Evolutionary conservation across 345 rosid genomes (phyloP), one percentile per base, ranked within the genome.

Genomic region (Linum lewisii): DNA sequence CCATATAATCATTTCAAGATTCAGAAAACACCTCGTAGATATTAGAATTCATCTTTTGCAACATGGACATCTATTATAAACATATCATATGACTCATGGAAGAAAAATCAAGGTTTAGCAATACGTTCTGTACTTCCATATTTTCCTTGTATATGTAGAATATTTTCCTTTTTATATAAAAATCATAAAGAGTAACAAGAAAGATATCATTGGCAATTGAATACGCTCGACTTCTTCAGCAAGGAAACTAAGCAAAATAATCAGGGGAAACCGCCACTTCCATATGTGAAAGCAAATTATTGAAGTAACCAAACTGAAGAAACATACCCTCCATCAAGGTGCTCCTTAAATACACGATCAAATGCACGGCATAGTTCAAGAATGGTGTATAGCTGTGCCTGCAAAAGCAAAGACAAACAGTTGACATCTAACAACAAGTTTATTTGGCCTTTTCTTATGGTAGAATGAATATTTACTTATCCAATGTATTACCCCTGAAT

Each of bases 271-370:
- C 16, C 18, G 4, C 18, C 18, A 11, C 47, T 42, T 42, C 15
- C 18, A 51, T 24, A 6, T 57, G 34, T 52, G 24, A 57, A 20
- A 16, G 6, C 21, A 53, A 25, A 8, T 51, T 45, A 25, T 14
- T 29, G 51, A 54, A 62, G 71, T 47, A 63, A 63, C 29, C 37
- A 54, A 62, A 42, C 26, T 22, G 25, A 32, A 18, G 49, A 58
- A 23, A 69, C 58, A 77, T 82, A 93, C 99, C 99, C 99, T 81
- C 97, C 99, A 77, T 93, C 99, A 77, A 93, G 81, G 68, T 93
- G 99, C 70, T 93, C 97, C 81, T 85, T 90, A 75, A 90, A 93
- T 37, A 93, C 86, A 61, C 97, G 95, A 59, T 93, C 99, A 82
- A 93, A 93, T 37, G 96, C 99, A 66, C 92, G 96, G 34, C 99